These are phyloP conservation scores for Backusella sp. DNA, from an alignment of 192 early-diverging fungal species.

Conservation along the genomic window DNA sequence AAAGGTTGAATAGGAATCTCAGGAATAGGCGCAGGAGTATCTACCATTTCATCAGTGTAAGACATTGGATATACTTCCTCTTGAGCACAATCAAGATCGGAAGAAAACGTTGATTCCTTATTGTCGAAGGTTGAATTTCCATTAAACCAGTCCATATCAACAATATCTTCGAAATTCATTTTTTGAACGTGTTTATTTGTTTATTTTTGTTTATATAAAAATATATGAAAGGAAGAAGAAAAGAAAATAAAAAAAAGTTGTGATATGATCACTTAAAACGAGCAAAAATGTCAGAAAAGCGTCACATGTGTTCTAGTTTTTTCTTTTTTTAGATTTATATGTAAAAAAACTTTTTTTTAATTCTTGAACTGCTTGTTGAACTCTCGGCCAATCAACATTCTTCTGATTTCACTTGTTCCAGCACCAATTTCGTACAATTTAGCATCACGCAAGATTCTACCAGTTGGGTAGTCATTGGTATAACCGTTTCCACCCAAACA, in stretches of 20 bases:
- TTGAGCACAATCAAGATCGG: background rate
- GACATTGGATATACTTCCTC: background rate
- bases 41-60: background rate
- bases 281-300: background rate
- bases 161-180: constrained; percentile 16
- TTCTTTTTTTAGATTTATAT: constrained; percentile 8
- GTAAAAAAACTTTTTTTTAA: constrained; percentile 1
- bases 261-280: constrained; percentile 6
- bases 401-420: constrained; percentile 91
- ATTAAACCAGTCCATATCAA: constrained; percentile 19
- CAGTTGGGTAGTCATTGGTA: constrained; percentile 88
- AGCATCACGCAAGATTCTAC: constrained; percentile 87
- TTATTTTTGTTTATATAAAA: background rate
- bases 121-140: background rate
- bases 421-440: constrained; percentile 98
- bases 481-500: constrained; percentile 95
- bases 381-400: constrained; percentile 88
- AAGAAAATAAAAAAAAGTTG: background rate
- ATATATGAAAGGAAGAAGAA: background rate
- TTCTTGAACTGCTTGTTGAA: constrained; percentile 67
- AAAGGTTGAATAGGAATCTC: background rate
- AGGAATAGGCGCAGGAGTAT: background rate
- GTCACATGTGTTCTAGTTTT: constrained; percentile 9
- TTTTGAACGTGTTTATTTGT: background rate
- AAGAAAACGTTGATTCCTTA: background rate